Evolutionary conservation across 2,329 filamentous ascomycete genomes (phyloP).

Genomic region (Neurospora sp.): DNA sequence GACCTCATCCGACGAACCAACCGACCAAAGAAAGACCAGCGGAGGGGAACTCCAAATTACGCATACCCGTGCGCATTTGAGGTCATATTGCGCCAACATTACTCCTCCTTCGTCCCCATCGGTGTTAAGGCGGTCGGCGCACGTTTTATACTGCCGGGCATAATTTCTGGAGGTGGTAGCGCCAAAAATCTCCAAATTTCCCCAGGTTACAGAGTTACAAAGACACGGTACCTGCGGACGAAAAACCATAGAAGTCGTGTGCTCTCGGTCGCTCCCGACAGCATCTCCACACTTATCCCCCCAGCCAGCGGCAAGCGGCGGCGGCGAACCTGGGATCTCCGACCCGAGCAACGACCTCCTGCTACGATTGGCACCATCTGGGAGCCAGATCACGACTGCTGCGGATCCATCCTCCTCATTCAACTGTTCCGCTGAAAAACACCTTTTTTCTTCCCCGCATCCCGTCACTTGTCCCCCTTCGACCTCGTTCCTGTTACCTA

Average conservation of each 20-base stretch:
- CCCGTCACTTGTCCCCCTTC: slow-evolving; percentile 15
- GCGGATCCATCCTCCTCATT: background rate
- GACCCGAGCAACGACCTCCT: background rate
- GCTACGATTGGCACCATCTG: slow-evolving; percentile 1
- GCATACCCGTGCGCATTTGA: background rate
- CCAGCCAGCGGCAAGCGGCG: background rate
- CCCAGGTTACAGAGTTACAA: background rate
- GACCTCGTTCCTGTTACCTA: slow-evolving; percentile 33
- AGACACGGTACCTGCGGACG: background rate
- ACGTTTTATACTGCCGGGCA: background rate
- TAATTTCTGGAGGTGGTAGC: background rate
- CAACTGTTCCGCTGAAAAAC: background rate
- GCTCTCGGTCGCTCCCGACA: background rate
- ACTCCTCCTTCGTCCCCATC: background rate
- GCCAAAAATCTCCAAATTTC: background rate
- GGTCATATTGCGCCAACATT: background rate
- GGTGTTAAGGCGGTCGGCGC: background rate
- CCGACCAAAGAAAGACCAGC: background rate
- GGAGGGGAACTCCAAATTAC: background rate
- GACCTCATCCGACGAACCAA: background rate
- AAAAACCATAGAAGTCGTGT: background rate
- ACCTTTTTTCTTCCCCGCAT: slow-evolving; percentile 28
- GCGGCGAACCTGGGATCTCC: background rate
- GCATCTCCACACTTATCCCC: background rate
- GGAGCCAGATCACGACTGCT: slow-evolving; percentile 12